phyloP scores from a whole-genome alignment of 163 green algal genomes.

The Trebouxia gelatinosa region DNA sequence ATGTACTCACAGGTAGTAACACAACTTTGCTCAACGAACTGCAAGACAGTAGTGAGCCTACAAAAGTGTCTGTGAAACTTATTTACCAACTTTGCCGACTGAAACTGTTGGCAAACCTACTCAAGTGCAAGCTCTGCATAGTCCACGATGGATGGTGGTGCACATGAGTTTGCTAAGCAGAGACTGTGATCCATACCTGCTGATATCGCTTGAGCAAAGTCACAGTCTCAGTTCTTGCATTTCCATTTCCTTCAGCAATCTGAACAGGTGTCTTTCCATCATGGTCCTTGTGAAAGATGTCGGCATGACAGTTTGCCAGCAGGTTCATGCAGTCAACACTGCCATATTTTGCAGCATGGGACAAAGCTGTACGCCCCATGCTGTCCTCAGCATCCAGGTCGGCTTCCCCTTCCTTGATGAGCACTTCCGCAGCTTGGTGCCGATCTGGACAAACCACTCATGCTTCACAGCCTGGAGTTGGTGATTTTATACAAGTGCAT shows the following conservation, averaged over 20 bases:
- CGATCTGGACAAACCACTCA: conserved; percentile 33
- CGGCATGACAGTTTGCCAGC: conserved; percentile 37
- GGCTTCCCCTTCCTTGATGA: conserved; percentile 38
- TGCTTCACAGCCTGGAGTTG: too few species aligned
- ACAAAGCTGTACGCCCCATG: conserved; percentile 43
- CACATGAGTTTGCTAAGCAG: not conserved
- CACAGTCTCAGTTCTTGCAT: conserved; percentile 36
- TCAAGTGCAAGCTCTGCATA: too few species aligned
- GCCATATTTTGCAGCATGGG: conserved; percentile 48
- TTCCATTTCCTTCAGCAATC: conserved; percentile 41
- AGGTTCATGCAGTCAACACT: conserved; percentile 48
- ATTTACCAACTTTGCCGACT: too few species aligned
- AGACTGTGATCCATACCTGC: conserved; percentile 34
- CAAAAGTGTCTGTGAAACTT: too few species aligned
- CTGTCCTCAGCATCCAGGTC: conserved; percentile 36
- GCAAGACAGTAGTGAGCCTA: too few species aligned
- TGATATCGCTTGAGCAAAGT: conserved; percentile 43
- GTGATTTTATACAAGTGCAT: too few species aligned
- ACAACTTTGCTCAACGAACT: too few species aligned
- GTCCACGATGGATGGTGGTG: too few species aligned
- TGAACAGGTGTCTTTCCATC: conserved; percentile 45
- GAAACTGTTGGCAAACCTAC: too few species aligned
- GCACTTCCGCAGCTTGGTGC: conserved; percentile 37
- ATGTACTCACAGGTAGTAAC: too few species aligned
- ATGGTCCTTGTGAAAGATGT: conserved; percentile 42